These are phyloP conservation scores for Neckera pumila DNA, from an alignment of 225 moss, liverwort and hornwort species.

Conservation along the genomic window DNA sequence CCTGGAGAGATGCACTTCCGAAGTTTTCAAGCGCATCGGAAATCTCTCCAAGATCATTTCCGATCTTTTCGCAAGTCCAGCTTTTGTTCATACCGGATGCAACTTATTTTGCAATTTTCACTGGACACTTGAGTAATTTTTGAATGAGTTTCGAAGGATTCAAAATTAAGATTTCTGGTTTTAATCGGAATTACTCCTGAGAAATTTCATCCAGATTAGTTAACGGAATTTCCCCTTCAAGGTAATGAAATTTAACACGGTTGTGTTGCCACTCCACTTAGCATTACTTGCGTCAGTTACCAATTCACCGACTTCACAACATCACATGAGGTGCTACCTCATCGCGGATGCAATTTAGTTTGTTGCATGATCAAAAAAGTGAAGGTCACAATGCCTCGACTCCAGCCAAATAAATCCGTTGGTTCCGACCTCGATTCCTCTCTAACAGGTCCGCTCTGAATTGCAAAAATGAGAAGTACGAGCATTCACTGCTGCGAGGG, in stretches of 20 bases:
- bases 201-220: not conserved
- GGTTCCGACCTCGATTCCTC: not conserved
- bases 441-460: not conserved
- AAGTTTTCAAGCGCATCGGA: not conserved
- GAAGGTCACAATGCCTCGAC: not conserved
- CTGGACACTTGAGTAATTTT: too few species aligned
- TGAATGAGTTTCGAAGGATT: not conserved
- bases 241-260: not conserved
- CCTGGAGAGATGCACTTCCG: not conserved
- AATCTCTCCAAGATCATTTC: not conserved
- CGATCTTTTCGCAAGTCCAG: not conserved
- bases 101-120: not conserved
- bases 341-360: not conserved
- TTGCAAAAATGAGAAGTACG: too few species aligned
- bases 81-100: not conserved
- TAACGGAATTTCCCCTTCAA: not conserved
- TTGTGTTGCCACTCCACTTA: not conserved
- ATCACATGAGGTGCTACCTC: not conserved
- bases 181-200: not conserved
- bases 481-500: too few species aligned
- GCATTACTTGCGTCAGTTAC: not conserved
- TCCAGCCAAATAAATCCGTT: not conserved
- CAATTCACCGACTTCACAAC: not conserved
- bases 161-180: not conserved
- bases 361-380: not conserved